A percentile compares a stretch with the other conserved stretches of the same genome.
phyloP scores from a whole-genome alignment of 495 filamentous ascomycete genomes.

The Hypoxylon perforatum region DNA sequence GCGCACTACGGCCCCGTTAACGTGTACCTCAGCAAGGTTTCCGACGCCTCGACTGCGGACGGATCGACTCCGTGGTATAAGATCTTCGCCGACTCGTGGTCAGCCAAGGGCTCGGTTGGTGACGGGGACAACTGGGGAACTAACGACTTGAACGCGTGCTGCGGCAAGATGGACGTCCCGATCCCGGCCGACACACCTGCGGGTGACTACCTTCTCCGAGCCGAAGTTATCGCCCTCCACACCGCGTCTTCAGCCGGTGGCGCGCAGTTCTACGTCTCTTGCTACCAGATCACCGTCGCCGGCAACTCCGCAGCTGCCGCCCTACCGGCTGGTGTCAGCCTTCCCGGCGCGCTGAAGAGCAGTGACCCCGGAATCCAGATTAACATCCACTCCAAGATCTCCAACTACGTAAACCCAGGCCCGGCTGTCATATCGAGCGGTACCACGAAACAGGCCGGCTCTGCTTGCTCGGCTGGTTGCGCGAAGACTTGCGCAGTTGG shows the following conservation, averaged over 20 bases:
- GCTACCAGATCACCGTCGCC: slow-evolving; percentile 49
- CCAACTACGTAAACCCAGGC: slow-evolving; percentile 44
- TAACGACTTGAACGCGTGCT: slow-evolving; percentile 53
- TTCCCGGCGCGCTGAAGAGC: slow-evolving; percentile 53
- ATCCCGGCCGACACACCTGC: slow-evolving; percentile 52
- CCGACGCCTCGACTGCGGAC: slow-evolving; percentile 53
- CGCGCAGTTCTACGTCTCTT: slow-evolving; percentile 56
- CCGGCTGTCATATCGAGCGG: slow-evolving; percentile 42
- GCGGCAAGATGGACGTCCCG: slow-evolving; percentile 52
- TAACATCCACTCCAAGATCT: slow-evolving; percentile 49
- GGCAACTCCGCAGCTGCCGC: slow-evolving; percentile 19
- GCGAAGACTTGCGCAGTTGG: slow-evolving; percentile 45
- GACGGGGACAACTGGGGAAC: slow-evolving; percentile 52
- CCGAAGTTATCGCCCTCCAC: slow-evolving; percentile 58
- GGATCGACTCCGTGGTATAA: slow-evolving; percentile 56
- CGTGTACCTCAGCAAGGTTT: slow-evolving; percentile 60
- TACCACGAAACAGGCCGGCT: slow-evolving; percentile 44
- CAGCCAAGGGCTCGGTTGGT: slow-evolving; percentile 48
- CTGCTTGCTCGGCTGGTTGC: slow-evolving; percentile 39
- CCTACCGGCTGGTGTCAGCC: slow-evolving; percentile 49
- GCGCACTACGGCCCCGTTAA: slow-evolving; percentile 64
- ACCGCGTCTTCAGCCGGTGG: slow-evolving; percentile 46
- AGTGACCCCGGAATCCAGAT: slow-evolving; percentile 59
- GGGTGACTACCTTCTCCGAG: slow-evolving; percentile 56
- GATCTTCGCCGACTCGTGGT: slow-evolving; percentile 50